Base-by-base conservation (phyloP, 2,329 filamentous ascomycete species). In the Bipolaris gigantea region DNA sequence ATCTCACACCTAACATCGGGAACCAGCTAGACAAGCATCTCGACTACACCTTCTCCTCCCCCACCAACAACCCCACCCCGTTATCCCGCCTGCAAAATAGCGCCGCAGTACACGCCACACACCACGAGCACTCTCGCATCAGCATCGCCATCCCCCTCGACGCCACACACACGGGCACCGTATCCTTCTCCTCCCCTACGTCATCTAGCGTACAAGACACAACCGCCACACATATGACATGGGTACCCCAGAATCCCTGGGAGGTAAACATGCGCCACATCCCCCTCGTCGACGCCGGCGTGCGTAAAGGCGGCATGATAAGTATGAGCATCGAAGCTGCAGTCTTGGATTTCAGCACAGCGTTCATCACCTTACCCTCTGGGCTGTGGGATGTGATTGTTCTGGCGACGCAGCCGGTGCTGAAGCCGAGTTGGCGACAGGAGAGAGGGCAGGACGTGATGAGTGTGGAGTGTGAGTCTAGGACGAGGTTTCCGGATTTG, bases 261-360 rank as follows among this genome's bases (percentile, higher is more conserved):
- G 40, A 19, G n/a, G 33, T 13, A 21, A 32, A 30, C 8, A 50
- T 27, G 39, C 36, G 13, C 2, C 25, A 53, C 9, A 49, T 66
- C 11, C 48, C 53, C 2, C 39, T 62, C 2, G 43, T 46, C 5
- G 39, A 57, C 23, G n/a, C 62, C 5, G 57, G 59, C 7, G 36
- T 65, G 2, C 59, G 63, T 7, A 63, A 56, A 38, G 62, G 61
- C 25, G 61, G 53, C 4, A 61, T 57, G 50, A n/a, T 65, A 1
- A 49, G 39, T 11, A 61, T 55, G 36, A 40, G 53, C 5, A 45
- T 48, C 7, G 33, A 50, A 15, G 15, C 27, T 8, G 56, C 59
- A 2, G 40, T 39, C 9, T 41, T 66, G 9, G 52, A 60, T 16
- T 34, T 65, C 13, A 54, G 59, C 5, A 56, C 55, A 5, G 57